A percentile compares a stretch with the other conserved stretches of the same genome.
phyloP scores from a whole-genome alignment of 2,329 filamentous ascomycete genomes.

The Ophiostoma perfectum region DNA sequence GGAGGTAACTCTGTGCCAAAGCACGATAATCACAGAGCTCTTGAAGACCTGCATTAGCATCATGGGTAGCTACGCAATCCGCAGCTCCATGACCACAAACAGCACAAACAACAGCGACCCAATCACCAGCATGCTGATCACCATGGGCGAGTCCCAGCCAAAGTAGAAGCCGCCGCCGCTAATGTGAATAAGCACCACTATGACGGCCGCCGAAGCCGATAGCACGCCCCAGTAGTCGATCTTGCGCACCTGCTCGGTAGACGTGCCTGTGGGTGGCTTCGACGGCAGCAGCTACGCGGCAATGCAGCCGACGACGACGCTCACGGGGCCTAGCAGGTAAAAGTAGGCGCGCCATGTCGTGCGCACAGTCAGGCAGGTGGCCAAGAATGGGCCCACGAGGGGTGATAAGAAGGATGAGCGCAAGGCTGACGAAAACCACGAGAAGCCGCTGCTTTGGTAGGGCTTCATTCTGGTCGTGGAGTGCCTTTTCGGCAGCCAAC shows the following conservation, averaged over 20 bases:
- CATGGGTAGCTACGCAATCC: constrained; percentile 24
- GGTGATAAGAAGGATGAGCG: constrained; percentile 49
- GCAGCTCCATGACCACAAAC: constrained; percentile 24
- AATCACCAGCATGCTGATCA: constrained; percentile 52
- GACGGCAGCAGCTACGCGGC: constrained; percentile 48
- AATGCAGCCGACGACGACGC: constrained; percentile 40
- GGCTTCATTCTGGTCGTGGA: constrained; percentile 47
- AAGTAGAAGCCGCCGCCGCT: constrained; percentile 54
- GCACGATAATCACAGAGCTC: constrained; percentile 18
- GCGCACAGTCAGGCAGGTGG: constrained; percentile 36
- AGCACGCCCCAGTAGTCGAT: constrained; percentile 57
- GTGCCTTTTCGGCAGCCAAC: constrained; percentile 23
- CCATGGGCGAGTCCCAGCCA: constrained; percentile 50
- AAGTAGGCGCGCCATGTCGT: constrained; percentile 42
- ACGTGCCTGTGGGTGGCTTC: constrained; percentile 33
- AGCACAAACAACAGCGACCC: constrained; percentile 19
- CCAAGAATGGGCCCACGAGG: constrained; percentile 41
- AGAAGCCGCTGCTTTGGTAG: constrained; percentile 47
- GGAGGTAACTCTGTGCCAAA: constrained; percentile 25
- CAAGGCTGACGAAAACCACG: constrained; percentile 47
- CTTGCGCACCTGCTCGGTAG: constrained; percentile 45
- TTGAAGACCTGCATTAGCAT: constrained; percentile 26
- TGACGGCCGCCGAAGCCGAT: constrained; percentile 44
- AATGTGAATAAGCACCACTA: constrained; percentile 52
- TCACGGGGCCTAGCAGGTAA: constrained; percentile 47